Conservation (phyloP, 768 basidiomycete species). For the Russula earlei region DNA sequence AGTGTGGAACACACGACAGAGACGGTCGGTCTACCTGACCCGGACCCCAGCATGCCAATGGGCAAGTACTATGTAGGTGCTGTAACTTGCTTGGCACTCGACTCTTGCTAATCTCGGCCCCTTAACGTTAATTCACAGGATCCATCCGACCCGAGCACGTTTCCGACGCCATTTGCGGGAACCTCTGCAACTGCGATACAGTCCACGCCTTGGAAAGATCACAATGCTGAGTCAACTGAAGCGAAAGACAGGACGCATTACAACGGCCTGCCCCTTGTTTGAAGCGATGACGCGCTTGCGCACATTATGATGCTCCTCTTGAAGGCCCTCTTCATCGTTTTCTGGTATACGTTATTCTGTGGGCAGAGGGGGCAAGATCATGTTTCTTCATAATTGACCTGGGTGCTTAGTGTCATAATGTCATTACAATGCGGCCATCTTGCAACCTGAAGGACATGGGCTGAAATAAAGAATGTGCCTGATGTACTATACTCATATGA, state of each 20-base stretch:
- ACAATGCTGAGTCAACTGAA: neutral
- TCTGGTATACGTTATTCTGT: no score
- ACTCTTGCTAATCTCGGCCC: no score
- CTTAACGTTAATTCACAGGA: neutral
- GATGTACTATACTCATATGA: no score
- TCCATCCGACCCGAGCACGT: conserved; percentile 5
- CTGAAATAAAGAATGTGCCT: no score
- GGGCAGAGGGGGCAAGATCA: no score
- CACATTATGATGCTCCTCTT: neutral
- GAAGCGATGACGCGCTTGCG: neutral
- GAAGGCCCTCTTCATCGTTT: neutral
- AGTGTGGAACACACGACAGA: neutral
- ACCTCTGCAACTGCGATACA: neutral
- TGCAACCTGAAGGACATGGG: no score
- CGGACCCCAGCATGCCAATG: neutral
- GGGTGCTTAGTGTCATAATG: no score
- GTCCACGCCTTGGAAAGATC: neutral
- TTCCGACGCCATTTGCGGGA: neutral
- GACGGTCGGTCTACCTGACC: neutral
- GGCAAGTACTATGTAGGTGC: conserved; percentile 5
- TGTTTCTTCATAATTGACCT: no score
- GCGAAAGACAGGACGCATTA: neutral
- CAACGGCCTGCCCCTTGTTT: conserved; percentile 5
- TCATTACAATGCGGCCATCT: no score
- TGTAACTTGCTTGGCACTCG: neutral